These are phyloP conservation scores for Aspergillus ochraceus DNA, from an alignment of 2,329 filamentous ascomycete species.

Conservation along the genomic window DNA sequence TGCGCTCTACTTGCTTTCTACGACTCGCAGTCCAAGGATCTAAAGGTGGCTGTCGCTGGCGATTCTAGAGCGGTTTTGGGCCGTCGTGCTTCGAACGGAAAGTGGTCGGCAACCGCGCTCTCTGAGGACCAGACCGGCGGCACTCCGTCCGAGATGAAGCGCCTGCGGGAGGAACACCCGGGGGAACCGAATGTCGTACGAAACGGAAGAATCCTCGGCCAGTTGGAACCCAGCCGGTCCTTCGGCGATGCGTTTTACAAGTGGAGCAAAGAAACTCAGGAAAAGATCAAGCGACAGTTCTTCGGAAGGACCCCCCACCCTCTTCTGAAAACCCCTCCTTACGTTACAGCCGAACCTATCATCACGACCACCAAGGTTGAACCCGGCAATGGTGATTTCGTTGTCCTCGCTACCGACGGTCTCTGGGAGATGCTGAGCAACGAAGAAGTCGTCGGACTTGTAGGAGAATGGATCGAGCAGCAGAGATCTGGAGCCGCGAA, in stretches of 20 bases:
- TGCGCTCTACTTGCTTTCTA: conserved; percentile 97
- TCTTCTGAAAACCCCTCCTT: conserved; percentile 85
- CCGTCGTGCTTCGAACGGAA: conserved; percentile 72
- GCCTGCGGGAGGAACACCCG: conserved; percentile 82
- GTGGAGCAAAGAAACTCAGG: conserved; percentile 83
- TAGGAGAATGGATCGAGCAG: conserved; percentile 93
- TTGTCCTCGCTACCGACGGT: conserved; percentile 94
- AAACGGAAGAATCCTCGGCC: conserved; percentile 87
- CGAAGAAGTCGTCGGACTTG: conserved; percentile 93
- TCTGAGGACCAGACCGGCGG: conserved; percentile 93
- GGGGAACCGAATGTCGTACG: conserved; percentile 83
- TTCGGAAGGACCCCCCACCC: conserved; percentile 79
- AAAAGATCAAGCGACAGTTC: conserved; percentile 79
- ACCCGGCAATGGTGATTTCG: conserved; percentile 86
- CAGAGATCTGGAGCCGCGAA: conserved; percentile 51
- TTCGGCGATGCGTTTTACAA: conserved; percentile 98
- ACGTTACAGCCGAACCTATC: conserved; percentile 94
- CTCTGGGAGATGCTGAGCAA: conserved; percentile 99
- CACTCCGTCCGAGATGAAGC: conserved; percentile 78
- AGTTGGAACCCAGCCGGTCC: conserved; percentile 86
- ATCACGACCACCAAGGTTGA: conserved; percentile 91
- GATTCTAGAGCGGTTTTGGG: conserved; percentile 95
- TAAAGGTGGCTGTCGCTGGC: conserved; percentile 93
- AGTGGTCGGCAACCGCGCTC: conserved; percentile 88
- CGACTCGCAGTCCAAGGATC: conserved; percentile 79